A percentile compares a stretch with the other conserved stretches of the same genome.
Conservation (phyloP, 257 asterid genomes). For the Marsdenia floribunda region DNA sequence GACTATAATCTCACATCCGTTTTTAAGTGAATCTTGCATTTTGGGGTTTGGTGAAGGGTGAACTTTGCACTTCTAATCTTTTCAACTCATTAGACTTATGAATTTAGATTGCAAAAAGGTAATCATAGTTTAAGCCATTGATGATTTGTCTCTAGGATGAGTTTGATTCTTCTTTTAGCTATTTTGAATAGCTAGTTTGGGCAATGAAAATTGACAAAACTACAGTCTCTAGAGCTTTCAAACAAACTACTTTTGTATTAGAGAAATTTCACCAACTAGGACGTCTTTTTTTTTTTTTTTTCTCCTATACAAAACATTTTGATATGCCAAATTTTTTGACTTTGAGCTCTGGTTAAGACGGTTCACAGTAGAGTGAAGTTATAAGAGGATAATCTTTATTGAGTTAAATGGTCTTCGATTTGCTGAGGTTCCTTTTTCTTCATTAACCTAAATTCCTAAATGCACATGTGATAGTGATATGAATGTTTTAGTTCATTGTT, state of each 20-base stretch:
- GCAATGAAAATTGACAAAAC: neutral
- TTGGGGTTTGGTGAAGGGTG: neutral
- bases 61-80: neutral
- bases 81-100: neutral
- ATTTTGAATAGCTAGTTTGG: neutral
- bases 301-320: neutral
- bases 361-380: neutral
- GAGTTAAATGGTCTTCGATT: neutral
- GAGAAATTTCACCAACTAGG: neutral
- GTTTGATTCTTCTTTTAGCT: neutral
- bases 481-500: neutral
- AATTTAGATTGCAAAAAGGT: neutral
- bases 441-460: neutral
- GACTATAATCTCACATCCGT: neutral
- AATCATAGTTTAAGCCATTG: neutral
- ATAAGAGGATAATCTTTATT: neutral
- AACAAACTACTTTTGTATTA: neutral
- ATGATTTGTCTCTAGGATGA: neutral
- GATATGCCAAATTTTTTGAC: neutral
- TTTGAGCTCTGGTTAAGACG: neutral
- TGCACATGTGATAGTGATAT: neutral
- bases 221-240: neutral
- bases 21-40: neutral
- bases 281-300: neutral
- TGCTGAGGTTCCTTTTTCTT: neutral